Conservation (phyloP, 768 basidiomycete genomes). For the Thelephora ganbajun region DNA sequence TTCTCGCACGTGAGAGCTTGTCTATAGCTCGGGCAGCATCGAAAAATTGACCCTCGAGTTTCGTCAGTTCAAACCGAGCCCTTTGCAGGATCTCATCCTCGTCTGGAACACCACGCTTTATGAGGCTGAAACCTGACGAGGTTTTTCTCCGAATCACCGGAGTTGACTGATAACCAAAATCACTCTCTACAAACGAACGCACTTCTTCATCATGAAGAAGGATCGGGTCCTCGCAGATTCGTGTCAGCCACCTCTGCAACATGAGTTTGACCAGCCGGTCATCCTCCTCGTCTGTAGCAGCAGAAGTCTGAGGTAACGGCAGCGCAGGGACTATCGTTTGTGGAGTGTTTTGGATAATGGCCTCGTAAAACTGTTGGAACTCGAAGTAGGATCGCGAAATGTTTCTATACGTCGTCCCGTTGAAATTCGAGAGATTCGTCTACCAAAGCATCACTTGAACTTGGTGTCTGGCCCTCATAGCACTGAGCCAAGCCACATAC, state of each 20-base stretch:
- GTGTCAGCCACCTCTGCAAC: constrained; percentile 87
- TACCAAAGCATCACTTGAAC: constrained; percentile 17
- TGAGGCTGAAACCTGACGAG: constrained; percentile 61
- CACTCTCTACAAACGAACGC: constrained; percentile 89
- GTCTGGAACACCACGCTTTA: constrained; percentile 72
- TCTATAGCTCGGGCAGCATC: constrained; percentile 88
- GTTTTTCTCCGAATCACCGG: constrained; percentile 62
- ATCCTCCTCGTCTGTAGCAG: constrained; percentile 96
- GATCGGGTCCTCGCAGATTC: constrained; percentile 87
- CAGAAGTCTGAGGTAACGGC: constrained; percentile 92
- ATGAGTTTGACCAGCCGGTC: constrained; percentile 91
- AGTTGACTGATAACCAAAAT: constrained; percentile 90
- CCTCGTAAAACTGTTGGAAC: constrained; percentile 88
- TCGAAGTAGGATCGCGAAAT: constrained; percentile 92
- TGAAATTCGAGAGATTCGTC: constrained; percentile 92
- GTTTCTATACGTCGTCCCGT: constrained; percentile 79
- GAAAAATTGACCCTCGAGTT: constrained; percentile 84
- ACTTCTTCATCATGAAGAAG: constrained; percentile 84
- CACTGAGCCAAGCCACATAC: constrained; percentile 29
- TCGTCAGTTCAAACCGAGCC: constrained; percentile 84
- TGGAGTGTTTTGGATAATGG: constrained; percentile 79
- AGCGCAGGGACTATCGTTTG: constrained; percentile 95
- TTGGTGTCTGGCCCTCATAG: neutral
- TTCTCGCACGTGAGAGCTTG: constrained; percentile 64
- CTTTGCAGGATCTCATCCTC: constrained; percentile 89